Evolutionary conservation across 164 flowering plant species (phyloP), one percentile per base, ranked within the genome.

Genomic region (Dillenia suffruticosa): DNA sequence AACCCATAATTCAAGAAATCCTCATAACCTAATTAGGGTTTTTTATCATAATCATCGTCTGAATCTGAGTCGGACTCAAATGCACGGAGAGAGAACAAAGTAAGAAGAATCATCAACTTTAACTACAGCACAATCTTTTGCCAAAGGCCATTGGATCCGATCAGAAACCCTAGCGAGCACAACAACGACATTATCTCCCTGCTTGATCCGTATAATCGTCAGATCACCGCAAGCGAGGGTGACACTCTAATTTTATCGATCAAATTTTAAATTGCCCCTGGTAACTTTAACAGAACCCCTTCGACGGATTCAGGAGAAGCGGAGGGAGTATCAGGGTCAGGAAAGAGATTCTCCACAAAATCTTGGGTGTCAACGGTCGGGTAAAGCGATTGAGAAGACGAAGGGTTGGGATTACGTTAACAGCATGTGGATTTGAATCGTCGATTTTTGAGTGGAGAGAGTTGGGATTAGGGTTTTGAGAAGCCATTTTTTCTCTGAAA

Each of bases 1-100:
- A 87, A 56, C 1, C 92, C 92, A 17, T 87, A 87, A 46, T 70
- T 84, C 68, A 84, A 59, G 54, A 66, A 14, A 24, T 73, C 73
- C 19, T 57, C 56, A 9, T 19, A 2, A 10, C 22, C 55, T 9
- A 16, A 16, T 9, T 26, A 7, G 24, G 19, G 24, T 0, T 32
- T 46, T 10, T 26, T 51, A 13, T 49, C 64, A 9, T 62, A 62
- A 14, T 54, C 64, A 53, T 22, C 62, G 51, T 24, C 10, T 10
- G 63, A 66, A 56, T 58, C 61, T 2, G 63, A 52, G n/a, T 6
- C 2, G 3, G 65, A 69, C 17, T 51, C 13, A 10, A 68, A 69
- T 1, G 66, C 57, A 3, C 57, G 51, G 44, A 75, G 61, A 17
- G 80, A 67, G 72, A 76, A 76, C n/a, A 70, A 76, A 76, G 54